Percentiles rank a stretch among this genome's conserved stretches.
Evolutionary conservation across 2,329 filamentous ascomycete species (phyloP).

Genomic region (Aspergillus sp.): DNA sequence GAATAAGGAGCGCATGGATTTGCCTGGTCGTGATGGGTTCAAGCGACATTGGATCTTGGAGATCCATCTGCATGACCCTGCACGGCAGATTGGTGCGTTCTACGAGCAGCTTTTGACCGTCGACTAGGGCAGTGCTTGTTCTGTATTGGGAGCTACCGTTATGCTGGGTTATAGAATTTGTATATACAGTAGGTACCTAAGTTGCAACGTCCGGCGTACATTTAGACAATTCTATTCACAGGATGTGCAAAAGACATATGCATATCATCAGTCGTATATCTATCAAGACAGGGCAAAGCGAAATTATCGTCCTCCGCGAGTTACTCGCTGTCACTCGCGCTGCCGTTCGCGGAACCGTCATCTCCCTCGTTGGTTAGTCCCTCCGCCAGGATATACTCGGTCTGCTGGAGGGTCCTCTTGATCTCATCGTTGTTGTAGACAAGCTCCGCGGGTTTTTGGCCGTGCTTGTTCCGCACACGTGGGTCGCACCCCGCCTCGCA

Average conservation of each 20-base stretch:
- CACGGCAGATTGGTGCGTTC: conserved; percentile 42
- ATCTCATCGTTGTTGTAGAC: conserved; percentile 44
- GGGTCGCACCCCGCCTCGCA: conserved; percentile 49
- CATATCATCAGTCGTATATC: conserved; percentile 20
- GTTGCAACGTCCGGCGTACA: neutral
- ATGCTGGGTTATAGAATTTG: no score
- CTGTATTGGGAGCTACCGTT: no score
- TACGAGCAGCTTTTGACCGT: conserved; percentile 37
- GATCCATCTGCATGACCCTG: conserved; percentile 46
- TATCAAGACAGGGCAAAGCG: conserved; percentile 8
- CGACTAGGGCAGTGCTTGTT: conserved; percentile 5
- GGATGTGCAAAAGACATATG: neutral
- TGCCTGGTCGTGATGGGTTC: conserved; percentile 39
- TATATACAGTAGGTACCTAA: neutral
- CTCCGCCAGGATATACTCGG: conserved; percentile 47
- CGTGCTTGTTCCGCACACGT: conserved; percentile 47
- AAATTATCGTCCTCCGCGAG: neutral
- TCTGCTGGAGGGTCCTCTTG: conserved; percentile 40
- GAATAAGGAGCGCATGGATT: conserved; percentile 43
- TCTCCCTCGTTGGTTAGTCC: conserved; percentile 37
- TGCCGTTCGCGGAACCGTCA: conserved; percentile 35
- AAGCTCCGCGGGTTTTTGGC: conserved; percentile 45
- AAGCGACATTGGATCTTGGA: conserved; percentile 52
- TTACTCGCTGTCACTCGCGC: conserved; percentile 43
- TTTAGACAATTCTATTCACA: neutral